Evolutionary conservation across 176 grass and related monocot species (phyloP).

Genomic region (Puccinellia tenuiflora): DNA sequence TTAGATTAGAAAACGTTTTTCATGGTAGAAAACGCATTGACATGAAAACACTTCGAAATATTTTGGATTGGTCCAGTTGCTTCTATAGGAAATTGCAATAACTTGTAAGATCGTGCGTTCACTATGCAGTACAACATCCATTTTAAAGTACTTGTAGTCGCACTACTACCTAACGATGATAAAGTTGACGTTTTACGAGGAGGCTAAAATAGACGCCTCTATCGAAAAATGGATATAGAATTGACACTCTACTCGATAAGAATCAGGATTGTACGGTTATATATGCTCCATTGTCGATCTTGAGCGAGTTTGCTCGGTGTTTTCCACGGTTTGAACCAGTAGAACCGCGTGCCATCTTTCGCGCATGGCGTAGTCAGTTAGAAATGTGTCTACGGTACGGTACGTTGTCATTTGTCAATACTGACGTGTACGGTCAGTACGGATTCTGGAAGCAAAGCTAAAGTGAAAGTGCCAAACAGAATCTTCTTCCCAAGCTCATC

Average conservation of each 20-base stretch:
- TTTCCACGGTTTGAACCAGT: slow-evolving; percentile 30
- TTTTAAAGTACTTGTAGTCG: not conserved
- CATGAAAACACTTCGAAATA: not conserved
- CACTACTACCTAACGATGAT: not conserved
- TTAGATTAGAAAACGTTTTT: not conserved
- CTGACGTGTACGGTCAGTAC: not conserved
- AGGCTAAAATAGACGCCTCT: not conserved
- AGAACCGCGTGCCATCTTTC: slow-evolving; percentile 19
- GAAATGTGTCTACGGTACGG: not conserved
- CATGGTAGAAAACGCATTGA: not conserved
- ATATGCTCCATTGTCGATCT: too few relatives aligned
- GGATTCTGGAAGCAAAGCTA: slow-evolving; percentile 23
- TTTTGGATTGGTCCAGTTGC: not conserved
- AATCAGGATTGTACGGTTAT: not conserved
- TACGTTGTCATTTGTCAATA: slow-evolving; percentile 11
- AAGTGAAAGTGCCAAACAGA: not conserved
- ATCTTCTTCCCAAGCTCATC: not conserved
- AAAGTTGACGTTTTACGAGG: not conserved
- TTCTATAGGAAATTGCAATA: not conserved
- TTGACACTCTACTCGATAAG: not conserved
- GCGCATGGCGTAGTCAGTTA: too few relatives aligned
- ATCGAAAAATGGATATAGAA: not conserved
- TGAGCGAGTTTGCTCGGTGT: not conserved
- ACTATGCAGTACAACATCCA: not conserved
- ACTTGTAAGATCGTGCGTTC: not conserved